These are phyloP conservation scores for Shiraia sp. DNA, from an alignment of 2,329 filamentous ascomycete genomes.

Conservation along the genomic window DNA sequence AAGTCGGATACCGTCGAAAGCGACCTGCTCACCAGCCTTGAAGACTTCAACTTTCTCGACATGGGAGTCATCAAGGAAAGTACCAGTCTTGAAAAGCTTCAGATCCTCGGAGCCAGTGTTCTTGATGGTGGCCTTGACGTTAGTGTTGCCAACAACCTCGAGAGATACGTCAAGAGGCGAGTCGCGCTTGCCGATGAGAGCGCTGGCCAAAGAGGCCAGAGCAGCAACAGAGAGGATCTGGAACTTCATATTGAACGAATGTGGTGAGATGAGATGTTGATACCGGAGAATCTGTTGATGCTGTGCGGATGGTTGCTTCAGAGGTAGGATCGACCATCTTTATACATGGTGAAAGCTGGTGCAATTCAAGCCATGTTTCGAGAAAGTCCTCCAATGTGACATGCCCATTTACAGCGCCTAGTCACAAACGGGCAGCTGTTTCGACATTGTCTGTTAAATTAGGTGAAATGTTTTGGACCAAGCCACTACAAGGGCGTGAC, in stretches of 20 bases:
- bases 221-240: constrained; percentile 15
- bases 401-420: no score
- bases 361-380: no score
- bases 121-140: constrained; percentile 56
- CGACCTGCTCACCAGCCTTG: constrained; percentile 51
- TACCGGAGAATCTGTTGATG: constrained; percentile 2
- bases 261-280: neutral
- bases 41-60: constrained; percentile 59
- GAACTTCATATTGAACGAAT: constrained; percentile 19
- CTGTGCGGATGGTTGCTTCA: constrained; percentile 2
- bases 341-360: constrained; percentile 1
- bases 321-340: neutral
- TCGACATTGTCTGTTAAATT: neutral
- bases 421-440: constrained; percentile 12
- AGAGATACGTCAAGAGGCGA: constrained; percentile 44
- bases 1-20: constrained; percentile 58
- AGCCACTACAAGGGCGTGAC: constrained; percentile 4
- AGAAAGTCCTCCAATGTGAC: no score
- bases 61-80: constrained; percentile 54
- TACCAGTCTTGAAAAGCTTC: constrained; percentile 57
- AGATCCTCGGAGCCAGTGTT: constrained; percentile 55
- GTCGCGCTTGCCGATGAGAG: constrained; percentile 41
- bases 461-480: constrained; percentile 7
- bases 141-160: constrained; percentile 54
- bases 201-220: constrained; percentile 17